phyloP scores from a whole-genome alignment of 1,284 basidiomycete species.

The Phellopilus nigrolimitatus region DNA sequence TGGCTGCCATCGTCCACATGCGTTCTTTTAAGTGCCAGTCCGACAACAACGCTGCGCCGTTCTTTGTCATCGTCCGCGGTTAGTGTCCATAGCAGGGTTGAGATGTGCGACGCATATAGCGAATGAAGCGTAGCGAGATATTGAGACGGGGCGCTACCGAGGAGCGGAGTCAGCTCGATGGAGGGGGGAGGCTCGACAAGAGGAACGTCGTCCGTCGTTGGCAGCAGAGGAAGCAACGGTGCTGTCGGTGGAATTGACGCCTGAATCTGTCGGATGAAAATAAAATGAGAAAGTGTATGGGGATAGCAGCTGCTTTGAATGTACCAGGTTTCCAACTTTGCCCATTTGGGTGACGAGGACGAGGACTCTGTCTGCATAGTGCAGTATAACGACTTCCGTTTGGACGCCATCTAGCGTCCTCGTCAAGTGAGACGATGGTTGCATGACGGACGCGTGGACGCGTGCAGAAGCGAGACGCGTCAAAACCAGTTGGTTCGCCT shows the following conservation, averaged over 20 bases:
- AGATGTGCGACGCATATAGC: constrained; percentile 81
- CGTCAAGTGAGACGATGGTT: constrained; percentile 33
- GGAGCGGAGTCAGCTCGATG: constrained; percentile 68
- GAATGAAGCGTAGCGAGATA: constrained; percentile 70
- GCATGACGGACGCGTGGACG: constrained; percentile 2
- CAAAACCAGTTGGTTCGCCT: background rate
- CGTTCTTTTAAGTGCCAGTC: constrained; percentile 54
- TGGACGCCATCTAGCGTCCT: constrained; percentile 47
- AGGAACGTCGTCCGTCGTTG: constrained; percentile 31
- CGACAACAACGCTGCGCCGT: constrained; percentile 58
- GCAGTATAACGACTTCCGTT: constrained; percentile 76
- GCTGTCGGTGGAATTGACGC: constrained; percentile 67
- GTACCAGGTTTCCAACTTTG: constrained; percentile 82
- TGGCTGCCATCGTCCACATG: constrained; percentile 29
- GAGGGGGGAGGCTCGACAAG: constrained; percentile 70
- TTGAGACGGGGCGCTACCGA: constrained; percentile 66
- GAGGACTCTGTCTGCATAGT: constrained; percentile 73
- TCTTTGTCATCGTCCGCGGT: constrained; percentile 37
- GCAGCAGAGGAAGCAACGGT: constrained; percentile 46
- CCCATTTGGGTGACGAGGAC: constrained; percentile 83
- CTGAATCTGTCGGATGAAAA: constrained; percentile 62
- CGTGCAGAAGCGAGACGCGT: background rate
- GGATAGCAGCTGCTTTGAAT: too few relatives aligned
- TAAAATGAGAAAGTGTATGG: too few relatives aligned
- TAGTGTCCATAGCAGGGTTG: constrained; percentile 74